Evolutionary conservation across 2,329 filamentous ascomycete genomes (phyloP).

Genomic region (Bipolaris cookei): DNA sequence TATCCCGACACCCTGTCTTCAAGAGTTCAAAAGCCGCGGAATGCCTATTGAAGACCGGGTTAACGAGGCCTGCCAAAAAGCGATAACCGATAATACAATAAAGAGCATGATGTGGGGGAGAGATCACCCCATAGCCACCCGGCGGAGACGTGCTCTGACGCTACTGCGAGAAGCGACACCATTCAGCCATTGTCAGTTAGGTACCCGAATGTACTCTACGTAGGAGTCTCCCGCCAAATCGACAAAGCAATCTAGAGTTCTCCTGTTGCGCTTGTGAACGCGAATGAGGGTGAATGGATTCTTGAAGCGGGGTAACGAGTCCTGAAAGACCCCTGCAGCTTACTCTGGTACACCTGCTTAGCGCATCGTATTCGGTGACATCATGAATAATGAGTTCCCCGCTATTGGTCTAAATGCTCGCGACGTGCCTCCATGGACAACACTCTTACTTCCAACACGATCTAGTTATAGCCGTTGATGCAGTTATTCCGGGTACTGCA

Average conservation of each 20-base stretch:
- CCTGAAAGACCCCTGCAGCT: background rate
- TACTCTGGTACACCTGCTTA: conserved; percentile 1
- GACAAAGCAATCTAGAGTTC: no score
- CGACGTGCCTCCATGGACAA: conserved; percentile 5
- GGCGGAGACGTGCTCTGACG: conserved; percentile 1
- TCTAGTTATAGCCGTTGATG: conserved; percentile 28
- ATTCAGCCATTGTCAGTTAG: background rate
- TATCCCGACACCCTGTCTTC: background rate
- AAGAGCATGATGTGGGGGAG: background rate
- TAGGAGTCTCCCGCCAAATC: background rate
- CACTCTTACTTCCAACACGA: conserved; percentile 1
- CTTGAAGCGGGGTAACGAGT: background rate
- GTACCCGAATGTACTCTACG: background rate
- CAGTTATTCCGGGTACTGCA: conserved; percentile 33
- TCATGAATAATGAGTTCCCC: conserved; percentile 19
- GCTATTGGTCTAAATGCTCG: conserved; percentile 20
- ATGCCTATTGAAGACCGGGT: background rate
- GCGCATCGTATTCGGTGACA: conserved; percentile 20
- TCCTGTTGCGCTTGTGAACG: background rate
- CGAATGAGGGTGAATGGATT: background rate
- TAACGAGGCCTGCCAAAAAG: background rate
- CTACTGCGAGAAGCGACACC: background rate
- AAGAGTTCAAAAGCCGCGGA: background rate
- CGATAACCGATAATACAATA: background rate
- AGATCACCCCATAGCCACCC: conserved; percentile 4